phyloP scores from a whole-genome alignment of 2,329 filamentous ascomycete genomes.

The Cladosporium sp. region DNA sequence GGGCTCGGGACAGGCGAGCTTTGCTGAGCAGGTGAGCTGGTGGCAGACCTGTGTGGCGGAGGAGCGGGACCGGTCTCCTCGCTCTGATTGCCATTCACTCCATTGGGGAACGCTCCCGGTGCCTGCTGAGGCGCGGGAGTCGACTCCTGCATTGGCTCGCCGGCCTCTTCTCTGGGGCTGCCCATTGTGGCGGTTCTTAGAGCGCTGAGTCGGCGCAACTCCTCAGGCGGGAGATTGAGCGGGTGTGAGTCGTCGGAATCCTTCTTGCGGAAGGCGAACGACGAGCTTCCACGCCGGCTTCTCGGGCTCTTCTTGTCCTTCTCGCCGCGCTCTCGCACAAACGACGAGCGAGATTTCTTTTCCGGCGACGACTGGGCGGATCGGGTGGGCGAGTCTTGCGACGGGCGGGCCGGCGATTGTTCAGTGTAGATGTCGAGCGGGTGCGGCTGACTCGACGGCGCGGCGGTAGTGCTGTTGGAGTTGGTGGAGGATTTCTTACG shows the following conservation, averaged over 20 bases:
- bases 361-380: conserved; percentile 22
- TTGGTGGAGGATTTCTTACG: conserved; percentile 25
- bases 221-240: conserved; percentile 85
- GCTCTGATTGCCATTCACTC: conserved; percentile 42
- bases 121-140: conserved; percentile 33
- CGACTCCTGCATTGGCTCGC: conserved; percentile 35
- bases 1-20: conserved; percentile 36
- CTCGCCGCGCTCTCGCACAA: conserved; percentile 28
- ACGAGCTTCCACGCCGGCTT: conserved; percentile 27
- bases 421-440: conserved; percentile 11
- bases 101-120: conserved; percentile 53
- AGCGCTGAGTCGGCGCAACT: conserved; percentile 73
- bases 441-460: conserved; percentile 6
- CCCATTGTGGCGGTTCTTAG: conserved; percentile 43
- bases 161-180: conserved; percentile 25
- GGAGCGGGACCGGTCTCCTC: conserved; percentile 60
- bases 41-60: conserved; percentile 65
- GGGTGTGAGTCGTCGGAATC: conserved; percentile 68
- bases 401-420: conserved; percentile 16
- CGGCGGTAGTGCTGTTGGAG: neutral
- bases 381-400: conserved; percentile 14
- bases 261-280: conserved; percentile 34
- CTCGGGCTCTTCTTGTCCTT: conserved; percentile 23
- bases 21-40: conserved; percentile 38
- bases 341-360: conserved; percentile 29